Conservation (phyloP, 352 stramenopile species). For the Globisporangium canariense region DNA sequence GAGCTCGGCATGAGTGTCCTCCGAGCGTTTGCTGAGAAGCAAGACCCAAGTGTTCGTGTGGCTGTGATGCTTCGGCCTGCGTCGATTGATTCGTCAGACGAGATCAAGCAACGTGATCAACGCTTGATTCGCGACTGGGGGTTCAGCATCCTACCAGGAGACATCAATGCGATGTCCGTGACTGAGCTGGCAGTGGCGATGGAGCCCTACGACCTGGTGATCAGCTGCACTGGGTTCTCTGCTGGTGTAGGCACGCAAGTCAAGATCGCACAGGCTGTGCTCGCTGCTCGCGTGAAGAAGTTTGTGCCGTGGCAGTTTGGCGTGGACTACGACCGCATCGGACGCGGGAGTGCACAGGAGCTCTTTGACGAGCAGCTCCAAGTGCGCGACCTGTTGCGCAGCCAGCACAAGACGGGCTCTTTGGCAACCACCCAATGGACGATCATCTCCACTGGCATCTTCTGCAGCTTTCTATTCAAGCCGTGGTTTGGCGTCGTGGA, state of each 20-base stretch:
- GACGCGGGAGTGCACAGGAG: conserved; percentile 8
- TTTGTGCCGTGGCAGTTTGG: conserved; percentile 20
- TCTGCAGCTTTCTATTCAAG: conserved; percentile 16
- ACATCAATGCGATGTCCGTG: background rate
- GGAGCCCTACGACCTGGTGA: conserved; percentile 3
- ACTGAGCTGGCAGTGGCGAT: conserved; percentile 8
- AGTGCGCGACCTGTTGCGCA: conserved; percentile 17
- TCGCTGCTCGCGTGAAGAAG: conserved; percentile 5
- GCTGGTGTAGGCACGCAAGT: conserved; percentile 14
- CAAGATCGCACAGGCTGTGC: conserved; percentile 14
- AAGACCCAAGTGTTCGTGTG: background rate
- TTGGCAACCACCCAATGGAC: conserved; percentile 10
- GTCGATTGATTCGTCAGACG: background rate
- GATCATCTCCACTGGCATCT: conserved; percentile 16
- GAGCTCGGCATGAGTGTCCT: conserved; percentile 12
- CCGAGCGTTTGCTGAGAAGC: conserved; percentile 2
- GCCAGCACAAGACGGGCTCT: background rate
- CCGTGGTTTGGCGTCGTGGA: conserved; percentile 16
- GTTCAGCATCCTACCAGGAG: background rate
- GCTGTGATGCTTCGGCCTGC: conserved; percentile 4
- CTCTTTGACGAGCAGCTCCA: conserved; percentile 18
- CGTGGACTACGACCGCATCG: conserved; percentile 17
- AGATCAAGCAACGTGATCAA: background rate
- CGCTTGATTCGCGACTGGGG: background rate
- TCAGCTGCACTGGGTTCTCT: conserved; percentile 15